Base-by-base conservation (phyloP, 192 early-diverging fungal genomes). In the Haplosporangium gracile region DNA sequence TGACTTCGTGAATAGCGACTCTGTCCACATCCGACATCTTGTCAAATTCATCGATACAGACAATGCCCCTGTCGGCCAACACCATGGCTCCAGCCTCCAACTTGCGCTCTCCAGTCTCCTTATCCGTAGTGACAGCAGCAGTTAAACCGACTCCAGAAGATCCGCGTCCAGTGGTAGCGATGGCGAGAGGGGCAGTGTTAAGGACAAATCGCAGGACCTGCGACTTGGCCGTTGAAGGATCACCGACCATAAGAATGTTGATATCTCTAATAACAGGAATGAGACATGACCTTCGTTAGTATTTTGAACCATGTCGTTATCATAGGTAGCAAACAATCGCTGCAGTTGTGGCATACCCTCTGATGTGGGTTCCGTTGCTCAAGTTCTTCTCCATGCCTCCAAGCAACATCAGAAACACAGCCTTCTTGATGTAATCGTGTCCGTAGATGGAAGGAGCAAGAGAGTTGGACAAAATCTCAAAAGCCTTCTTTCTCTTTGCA, bases 41-140 rank as follows among this genome's bases (percentile, higher is more conserved):
- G 91, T 99, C 99, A 88, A 99, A 99, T 89, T 99, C 99, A 92
- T 99, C 99, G 76, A 99, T 99, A 88, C 99, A 99, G 18, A 98
- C 97, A 47, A 99, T 94, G 65, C 99, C 99, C 36, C 97, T 92
- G 85, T 99, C 99, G 8, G 97, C 98, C 57, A 99, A 89, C 22
- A 99, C 98, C 99, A 99, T 98, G 16, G 99, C 99, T 75, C 99
- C 99, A 2, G 97, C 99, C 83, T 99, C 99, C 75, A 99, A 88
- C 49, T 94, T 93, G 40, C 96, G 90, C 88, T 99, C 97, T 79
- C 97, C 97, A 0, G 98, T 97, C 81, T 98, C 98, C 89, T 97
- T 97, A 87, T 99, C 98, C 20, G 92, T 90, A 24, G 96, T 97
- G 22, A 99, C 98, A 1, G 98, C 98, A 4, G 98, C 98, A 2